A percentile compares a stretch with the other conserved stretches of the same genome.
phyloP scores from a whole-genome alignment of 305 asterid genomes.

The Lippia alba region DNA sequence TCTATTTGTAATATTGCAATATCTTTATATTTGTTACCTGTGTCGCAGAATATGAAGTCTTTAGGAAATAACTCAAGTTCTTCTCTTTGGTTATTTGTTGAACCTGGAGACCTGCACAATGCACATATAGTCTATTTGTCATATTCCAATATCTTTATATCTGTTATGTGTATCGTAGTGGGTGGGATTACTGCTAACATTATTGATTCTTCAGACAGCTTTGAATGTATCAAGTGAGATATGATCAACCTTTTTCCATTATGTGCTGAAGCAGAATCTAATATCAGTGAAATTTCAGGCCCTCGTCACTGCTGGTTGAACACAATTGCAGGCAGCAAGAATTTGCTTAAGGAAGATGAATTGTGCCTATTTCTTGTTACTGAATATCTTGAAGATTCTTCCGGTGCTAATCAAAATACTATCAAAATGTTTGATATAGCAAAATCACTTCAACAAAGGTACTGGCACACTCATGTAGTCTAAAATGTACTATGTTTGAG shows the following conservation, averaged over 20 bases:
- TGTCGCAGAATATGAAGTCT: neutral
- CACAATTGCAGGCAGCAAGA: conserved; percentile 41
- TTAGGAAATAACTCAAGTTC: no score
- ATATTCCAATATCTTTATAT: neutral
- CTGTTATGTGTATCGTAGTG: neutral
- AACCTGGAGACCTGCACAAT: neutral
- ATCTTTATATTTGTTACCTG: neutral
- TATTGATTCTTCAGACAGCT: neutral
- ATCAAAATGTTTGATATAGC: conserved; percentile 57
- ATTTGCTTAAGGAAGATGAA: conserved; percentile 54
- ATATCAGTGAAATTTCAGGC: conserved; percentile 54
- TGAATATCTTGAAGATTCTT: conserved; percentile 48
- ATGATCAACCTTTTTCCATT: conserved; percentile 11
- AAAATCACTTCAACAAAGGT: conserved; percentile 85
- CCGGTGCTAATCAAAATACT: conserved; percentile 44
- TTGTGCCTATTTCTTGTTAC: conserved; percentile 59
- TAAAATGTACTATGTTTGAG: conserved; percentile 27
- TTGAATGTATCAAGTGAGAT: neutral
- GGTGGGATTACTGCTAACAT: conserved; percentile 15
- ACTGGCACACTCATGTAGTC: conserved; percentile 28
- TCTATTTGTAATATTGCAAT: conserved; percentile 6
- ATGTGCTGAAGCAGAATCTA: conserved; percentile 18
- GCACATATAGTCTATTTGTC: neutral
- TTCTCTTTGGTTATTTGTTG: neutral
- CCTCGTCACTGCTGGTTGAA: conserved; percentile 79